Evolutionary conservation across 208 protist species (phyloP).

Genomic region (Willaertia magna): DNA sequence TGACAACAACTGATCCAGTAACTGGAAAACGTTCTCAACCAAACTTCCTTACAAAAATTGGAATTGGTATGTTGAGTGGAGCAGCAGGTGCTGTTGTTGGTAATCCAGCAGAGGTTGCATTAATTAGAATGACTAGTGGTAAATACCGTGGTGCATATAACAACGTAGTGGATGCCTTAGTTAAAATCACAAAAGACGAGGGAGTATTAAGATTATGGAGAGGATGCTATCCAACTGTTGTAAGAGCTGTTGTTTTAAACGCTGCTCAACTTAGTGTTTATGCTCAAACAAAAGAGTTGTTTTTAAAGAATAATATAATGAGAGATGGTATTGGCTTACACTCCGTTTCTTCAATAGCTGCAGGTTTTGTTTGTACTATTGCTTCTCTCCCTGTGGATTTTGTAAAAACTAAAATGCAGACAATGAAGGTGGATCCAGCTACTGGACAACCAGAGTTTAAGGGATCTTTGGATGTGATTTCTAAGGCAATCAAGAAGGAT

Average conservation of each 20-base stretch:
- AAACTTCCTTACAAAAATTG: background rate
- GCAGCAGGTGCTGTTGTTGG: background rate
- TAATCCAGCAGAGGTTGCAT: background rate
- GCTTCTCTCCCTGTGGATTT: background rate
- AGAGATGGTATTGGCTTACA: background rate
- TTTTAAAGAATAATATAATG: background rate
- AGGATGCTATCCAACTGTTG: background rate
- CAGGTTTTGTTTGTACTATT: background rate
- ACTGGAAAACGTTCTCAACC: background rate
- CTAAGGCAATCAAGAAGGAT: background rate
- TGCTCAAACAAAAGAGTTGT: background rate
- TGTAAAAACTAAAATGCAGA: background rate
- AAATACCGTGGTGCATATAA: background rate
- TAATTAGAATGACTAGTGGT: constrained; percentile 3
- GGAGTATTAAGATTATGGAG: background rate
- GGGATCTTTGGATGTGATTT: background rate
- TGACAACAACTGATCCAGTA: background rate
- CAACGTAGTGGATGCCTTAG: background rate
- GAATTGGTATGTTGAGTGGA: background rate
- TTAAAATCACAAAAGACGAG: background rate
- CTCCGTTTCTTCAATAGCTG: background rate
- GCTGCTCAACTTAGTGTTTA: constrained; percentile 2
- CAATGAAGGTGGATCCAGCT: background rate
- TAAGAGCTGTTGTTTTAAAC: background rate
- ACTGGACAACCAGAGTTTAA: background rate